Evolutionary conservation across 2,329 filamentous ascomycete genomes (phyloP).

Genomic region (Colletotrichum navitas): DNA sequence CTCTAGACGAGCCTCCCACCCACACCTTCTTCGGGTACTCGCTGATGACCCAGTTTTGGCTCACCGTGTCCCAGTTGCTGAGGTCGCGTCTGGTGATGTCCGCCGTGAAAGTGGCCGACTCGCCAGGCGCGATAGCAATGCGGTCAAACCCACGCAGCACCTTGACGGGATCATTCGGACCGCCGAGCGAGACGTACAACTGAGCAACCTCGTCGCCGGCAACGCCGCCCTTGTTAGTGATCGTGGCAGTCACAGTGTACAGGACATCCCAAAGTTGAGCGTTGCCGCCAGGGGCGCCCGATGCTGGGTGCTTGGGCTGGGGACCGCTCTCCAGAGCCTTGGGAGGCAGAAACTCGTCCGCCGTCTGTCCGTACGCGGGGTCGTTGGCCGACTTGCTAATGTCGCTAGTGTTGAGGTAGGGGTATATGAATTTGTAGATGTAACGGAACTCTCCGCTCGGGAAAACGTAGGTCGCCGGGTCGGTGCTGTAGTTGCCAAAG

Average conservation of each 20-base stretch:
- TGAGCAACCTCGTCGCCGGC: slow-evolving; percentile 80
- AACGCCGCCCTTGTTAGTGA: slow-evolving; percentile 77
- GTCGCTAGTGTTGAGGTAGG: slow-evolving; percentile 76
- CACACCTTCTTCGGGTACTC: slow-evolving; percentile 64
- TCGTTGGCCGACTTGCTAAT: slow-evolving; percentile 67
- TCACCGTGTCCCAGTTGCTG: slow-evolving; percentile 83
- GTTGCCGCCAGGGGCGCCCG: slow-evolving; percentile 73
- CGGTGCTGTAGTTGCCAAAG: slow-evolving; percentile 73
- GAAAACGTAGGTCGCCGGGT: slow-evolving; percentile 76
- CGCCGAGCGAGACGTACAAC: slow-evolving; percentile 85
- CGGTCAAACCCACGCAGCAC: slow-evolving; percentile 86
- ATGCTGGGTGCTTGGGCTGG: slow-evolving; percentile 66
- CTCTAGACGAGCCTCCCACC: slow-evolving; percentile 68
- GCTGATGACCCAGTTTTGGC: slow-evolving; percentile 87
- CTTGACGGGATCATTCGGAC: slow-evolving; percentile 74
- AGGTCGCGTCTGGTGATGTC: slow-evolving; percentile 83
- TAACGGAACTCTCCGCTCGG: slow-evolving; percentile 67
- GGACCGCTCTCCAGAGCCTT: slow-evolving; percentile 67
- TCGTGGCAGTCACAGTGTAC: slow-evolving; percentile 74
- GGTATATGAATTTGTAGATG: slow-evolving; percentile 73
- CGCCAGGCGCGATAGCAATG: slow-evolving; percentile 77
- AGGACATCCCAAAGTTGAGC: slow-evolving; percentile 75
- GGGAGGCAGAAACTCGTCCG: slow-evolving; percentile 71
- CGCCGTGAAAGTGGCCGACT: slow-evolving; percentile 73
- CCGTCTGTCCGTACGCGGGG: slow-evolving; percentile 69